Conservation (phyloP, 1,284 basidiomycete species). For the Sanghuangporus sanghuang region DNA sequence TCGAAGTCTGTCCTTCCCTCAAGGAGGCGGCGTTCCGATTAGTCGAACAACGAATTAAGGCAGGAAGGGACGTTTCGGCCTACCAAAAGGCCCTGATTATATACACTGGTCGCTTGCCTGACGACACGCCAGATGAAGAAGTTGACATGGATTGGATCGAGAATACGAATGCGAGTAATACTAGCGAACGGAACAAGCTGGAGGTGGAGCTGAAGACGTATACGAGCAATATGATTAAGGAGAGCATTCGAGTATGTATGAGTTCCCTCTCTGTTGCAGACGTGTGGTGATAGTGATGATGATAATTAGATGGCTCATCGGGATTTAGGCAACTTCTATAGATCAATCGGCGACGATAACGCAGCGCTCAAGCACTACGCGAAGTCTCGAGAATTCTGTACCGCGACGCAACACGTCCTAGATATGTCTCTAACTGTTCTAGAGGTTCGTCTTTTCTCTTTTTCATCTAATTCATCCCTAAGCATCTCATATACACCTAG, state of each 20-base stretch:
- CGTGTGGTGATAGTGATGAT: neutral
- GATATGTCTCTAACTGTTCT: constrained; percentile 82
- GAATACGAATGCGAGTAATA: constrained; percentile 52
- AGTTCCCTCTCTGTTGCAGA: neutral
- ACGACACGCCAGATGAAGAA: constrained; percentile 32
- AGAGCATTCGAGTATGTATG: constrained; percentile 75
- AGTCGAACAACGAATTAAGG: constrained; percentile 55
- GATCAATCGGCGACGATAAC: constrained; percentile 62
- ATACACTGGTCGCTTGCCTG: constrained; percentile 53
- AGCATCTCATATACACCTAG: constrained; percentile 31
- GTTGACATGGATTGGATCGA: constrained; percentile 64
- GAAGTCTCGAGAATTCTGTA: constrained; percentile 83
- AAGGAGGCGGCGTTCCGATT: constrained; percentile 64
- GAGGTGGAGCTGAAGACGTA: constrained; percentile 89
- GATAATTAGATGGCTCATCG: constrained; percentile 70
- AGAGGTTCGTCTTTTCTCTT: constrained; percentile 43
- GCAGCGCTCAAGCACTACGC: constrained; percentile 73
- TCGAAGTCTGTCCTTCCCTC: constrained; percentile 55
- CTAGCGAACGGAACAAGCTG: constrained; percentile 63
- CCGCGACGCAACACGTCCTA: constrained; percentile 77
- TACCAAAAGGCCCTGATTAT: constrained; percentile 49
- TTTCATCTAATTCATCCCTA: neutral
- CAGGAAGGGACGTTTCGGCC: constrained; percentile 54
- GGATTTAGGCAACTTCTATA: constrained; percentile 76
- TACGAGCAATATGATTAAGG: constrained; percentile 89